These are phyloP conservation scores for Metschnikowia similis DNA, from an alignment of 805 yeast genomes.

Conservation along the genomic window DNA sequence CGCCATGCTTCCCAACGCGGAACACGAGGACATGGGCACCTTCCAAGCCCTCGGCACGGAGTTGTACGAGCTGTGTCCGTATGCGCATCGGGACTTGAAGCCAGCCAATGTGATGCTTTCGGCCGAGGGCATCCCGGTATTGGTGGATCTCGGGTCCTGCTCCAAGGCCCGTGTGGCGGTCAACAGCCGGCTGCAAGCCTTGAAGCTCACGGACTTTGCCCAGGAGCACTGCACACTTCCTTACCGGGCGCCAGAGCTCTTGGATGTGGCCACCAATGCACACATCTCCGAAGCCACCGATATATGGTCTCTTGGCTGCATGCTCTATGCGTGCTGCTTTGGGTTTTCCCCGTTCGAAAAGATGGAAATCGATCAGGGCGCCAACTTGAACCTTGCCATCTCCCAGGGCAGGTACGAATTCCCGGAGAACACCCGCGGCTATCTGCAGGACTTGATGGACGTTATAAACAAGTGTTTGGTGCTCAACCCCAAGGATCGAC, in stretches of 20 bases:
- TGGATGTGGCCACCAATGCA: slow-evolving; percentile 69
- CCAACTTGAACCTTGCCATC: slow-evolving; percentile 73
- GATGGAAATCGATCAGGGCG: slow-evolving; percentile 77
- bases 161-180: slow-evolving; percentile 54
- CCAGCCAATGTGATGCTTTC: slow-evolving; percentile 87
- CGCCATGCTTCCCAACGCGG: slow-evolving; percentile 24
- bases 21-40: slow-evolving; percentile 22
- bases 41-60: slow-evolving; percentile 35
- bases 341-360: slow-evolving; percentile 84
- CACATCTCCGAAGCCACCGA: slow-evolving; percentile 71
- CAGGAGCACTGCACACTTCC: slow-evolving; percentile 83
- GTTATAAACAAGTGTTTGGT: slow-evolving; percentile 59
- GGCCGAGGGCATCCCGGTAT: slow-evolving; percentile 68
- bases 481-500: slow-evolving; percentile 59
- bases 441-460: slow-evolving; percentile 51
- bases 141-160: slow-evolving; percentile 83
- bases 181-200: slow-evolving; percentile 62
- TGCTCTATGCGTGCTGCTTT: slow-evolving; percentile 72
- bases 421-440: slow-evolving; percentile 48
- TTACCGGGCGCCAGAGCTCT: slow-evolving; percentile 85
- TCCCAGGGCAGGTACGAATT: slow-evolving; percentile 58
- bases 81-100: slow-evolving; percentile 82
- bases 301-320: slow-evolving; percentile 90
- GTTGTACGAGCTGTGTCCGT: slow-evolving; percentile 56
- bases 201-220: slow-evolving; percentile 73